Conservation (phyloP, 2,329 filamentous ascomycete genomes). For the Arthrinium phaeospermum region DNA sequence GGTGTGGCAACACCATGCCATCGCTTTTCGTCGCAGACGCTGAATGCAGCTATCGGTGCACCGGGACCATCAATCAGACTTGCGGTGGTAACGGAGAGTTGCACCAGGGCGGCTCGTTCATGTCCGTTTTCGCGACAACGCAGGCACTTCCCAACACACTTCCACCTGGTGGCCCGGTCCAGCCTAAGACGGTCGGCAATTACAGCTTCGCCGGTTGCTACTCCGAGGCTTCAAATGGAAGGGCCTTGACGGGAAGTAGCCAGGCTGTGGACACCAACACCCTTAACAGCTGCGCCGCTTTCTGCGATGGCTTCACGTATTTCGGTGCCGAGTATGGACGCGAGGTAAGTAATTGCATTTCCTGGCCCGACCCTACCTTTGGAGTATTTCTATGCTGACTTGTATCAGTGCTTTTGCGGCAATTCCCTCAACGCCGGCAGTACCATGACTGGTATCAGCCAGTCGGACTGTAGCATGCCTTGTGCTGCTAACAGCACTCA, state of each 20-base stretch:
- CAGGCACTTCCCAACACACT: constrained; percentile 30
- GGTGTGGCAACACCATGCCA: constrained; percentile 57
- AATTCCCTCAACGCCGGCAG: background rate
- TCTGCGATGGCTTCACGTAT: constrained; percentile 22
- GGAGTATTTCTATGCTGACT: background rate
- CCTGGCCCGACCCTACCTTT: background rate
- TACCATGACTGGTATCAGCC: constrained; percentile 14
- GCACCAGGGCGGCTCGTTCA: constrained; percentile 44
- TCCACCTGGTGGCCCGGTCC: background rate
- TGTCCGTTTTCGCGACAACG: constrained; percentile 54
- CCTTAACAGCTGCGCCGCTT: constrained; percentile 20
- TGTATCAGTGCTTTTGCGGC: background rate
- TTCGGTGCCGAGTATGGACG: constrained; percentile 25
- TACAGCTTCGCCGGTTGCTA: constrained; percentile 22
- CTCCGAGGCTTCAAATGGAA: constrained; percentile 19
- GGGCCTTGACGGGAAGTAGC: constrained; percentile 18
- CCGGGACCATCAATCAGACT: constrained; percentile 53
- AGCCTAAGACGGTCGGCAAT: constrained; percentile 22
- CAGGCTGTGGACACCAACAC: constrained; percentile 51
- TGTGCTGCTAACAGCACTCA: constrained; percentile 20
- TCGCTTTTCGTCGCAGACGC: constrained; percentile 47
- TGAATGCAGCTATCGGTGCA: constrained; percentile 59
- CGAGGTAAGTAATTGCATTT: constrained; percentile 5
- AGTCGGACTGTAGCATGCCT: constrained; percentile 18
- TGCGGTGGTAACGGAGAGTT: constrained; percentile 58